These are phyloP conservation scores for Tuctoria greenei DNA, from an alignment of 176 grass and related monocot species.

Conservation along the genomic window DNA sequence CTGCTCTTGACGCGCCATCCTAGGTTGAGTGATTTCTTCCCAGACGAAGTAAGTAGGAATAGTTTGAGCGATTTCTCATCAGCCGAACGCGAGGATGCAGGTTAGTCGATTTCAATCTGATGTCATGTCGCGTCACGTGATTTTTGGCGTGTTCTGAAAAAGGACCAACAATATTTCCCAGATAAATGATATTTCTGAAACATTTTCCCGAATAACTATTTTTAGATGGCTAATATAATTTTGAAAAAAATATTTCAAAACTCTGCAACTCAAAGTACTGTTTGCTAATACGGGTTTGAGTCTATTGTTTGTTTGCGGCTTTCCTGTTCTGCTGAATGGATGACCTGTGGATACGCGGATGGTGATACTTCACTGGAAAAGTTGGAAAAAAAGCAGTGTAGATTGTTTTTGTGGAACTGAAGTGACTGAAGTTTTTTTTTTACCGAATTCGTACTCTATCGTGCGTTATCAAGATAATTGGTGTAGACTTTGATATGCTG, in stretches of 20 bases:
- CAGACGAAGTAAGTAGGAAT: not conserved
- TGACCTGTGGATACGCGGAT: not conserved
- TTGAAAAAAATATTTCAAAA: not conserved
- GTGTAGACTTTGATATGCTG: not conserved
- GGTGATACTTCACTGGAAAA: not conserved
- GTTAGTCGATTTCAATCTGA: conserved; percentile 5
- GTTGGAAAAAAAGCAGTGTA: not conserved
- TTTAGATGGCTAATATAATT: not conserved
- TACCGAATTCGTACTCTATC: not conserved
- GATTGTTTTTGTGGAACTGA: not conserved
- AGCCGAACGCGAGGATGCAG: not conserved
- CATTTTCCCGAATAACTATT: not conserved
- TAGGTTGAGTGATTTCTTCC: not conserved
- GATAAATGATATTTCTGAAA: not conserved
- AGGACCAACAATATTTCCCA: not conserved
- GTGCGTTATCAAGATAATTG: not conserved
- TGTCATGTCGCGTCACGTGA: not conserved
- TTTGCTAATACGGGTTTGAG: not conserved
- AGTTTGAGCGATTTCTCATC: not conserved
- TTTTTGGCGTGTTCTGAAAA: not conserved
- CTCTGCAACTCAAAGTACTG: not conserved
- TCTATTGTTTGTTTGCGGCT: not conserved
- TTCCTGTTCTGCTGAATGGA: not conserved
- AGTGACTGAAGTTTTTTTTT: not conserved
- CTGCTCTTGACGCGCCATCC: not conserved